Evolutionary conservation across 164 flowering plant genomes (phyloP).

Genomic region (Kingdonia uniflora): DNA sequence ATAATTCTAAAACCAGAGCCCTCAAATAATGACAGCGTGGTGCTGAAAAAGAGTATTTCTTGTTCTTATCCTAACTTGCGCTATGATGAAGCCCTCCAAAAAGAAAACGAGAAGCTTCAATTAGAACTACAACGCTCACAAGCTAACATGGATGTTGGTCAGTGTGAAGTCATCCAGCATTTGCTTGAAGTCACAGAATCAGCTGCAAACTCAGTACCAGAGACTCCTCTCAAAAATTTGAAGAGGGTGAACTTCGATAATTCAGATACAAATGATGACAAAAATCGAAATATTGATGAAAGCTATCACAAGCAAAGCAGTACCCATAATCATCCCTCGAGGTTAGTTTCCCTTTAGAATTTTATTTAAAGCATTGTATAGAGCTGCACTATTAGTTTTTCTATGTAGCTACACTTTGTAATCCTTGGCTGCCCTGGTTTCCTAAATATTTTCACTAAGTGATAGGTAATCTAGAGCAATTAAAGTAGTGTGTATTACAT

Average conservation of each 20-base stretch:
- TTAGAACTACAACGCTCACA: slow-evolving; percentile 74
- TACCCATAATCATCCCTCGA: slow-evolving; percentile 22
- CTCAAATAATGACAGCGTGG: slow-evolving; percentile 30
- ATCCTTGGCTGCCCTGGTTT: no score
- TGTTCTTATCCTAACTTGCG: slow-evolving; percentile 71
- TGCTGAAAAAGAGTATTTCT: slow-evolving; percentile 79
- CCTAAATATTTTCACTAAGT: no score
- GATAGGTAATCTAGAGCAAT: no score
- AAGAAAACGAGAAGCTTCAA: slow-evolving; percentile 86
- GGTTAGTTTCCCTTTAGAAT: slow-evolving; percentile 31
- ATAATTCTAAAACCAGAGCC: slow-evolving; percentile 65
- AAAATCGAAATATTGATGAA: slow-evolving; percentile 24
- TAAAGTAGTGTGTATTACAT: no score
- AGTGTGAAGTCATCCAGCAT: slow-evolving; percentile 80
- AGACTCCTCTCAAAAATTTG: slow-evolving; percentile 29
- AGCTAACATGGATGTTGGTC: no score
- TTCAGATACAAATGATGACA: slow-evolving; percentile 25
- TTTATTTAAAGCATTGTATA: no score
- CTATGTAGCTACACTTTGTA: no score
- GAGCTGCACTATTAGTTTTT: no score
- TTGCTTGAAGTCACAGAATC: slow-evolving; percentile 72
- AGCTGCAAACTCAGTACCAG: slow-evolving; percentile 35
- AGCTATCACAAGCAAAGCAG: slow-evolving; percentile 24
- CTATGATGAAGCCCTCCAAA: slow-evolving; percentile 53
- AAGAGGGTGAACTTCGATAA: slow-evolving; percentile 31